Base-by-base conservation (phyloP, 805 yeast genomes). In the Saccharomycopsis fodiens region DNA sequence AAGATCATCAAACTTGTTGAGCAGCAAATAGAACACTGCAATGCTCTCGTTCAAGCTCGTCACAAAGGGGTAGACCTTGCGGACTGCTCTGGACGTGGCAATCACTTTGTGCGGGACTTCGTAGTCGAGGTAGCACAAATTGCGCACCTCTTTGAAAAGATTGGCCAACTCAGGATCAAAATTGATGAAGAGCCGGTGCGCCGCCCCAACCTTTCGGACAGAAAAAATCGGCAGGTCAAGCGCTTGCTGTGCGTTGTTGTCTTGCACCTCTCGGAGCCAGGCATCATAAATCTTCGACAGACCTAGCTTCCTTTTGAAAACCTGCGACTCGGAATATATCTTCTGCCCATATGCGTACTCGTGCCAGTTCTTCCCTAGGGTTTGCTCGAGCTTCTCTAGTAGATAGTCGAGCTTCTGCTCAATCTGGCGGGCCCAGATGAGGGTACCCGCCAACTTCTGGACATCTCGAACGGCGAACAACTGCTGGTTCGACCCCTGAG, bases 341-440 rank as follows among this genome's bases (percentile, higher is more conserved):
- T 72, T 74, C 43, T 70, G 72, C 0, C 96, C 96, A 43, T 80
- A 87, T 2, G 80, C 73, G 47, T 75, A 77, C 7, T 68, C 62
- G 17, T 59, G 63, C 89, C 89, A 82, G 5, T 77, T 76, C 15
- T 66, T 56, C 0, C 88, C 85, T 5, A 82, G 61, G 3, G 81
- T 67, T 10, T 68, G 59, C 37, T 73, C 76, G 5, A 81, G 60
- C 25, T 76, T 66, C 3, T 58, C 53, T 27, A 68, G 55, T n/a
- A 78, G 57, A 20, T 61, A 59, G 3, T 62, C 59, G 2, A 79
- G 55, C 41, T 73, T 73, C 21, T 59, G 52, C 30, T 66, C 69
- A 2, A 78, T 63, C 52, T 78, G 80, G n/a, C 62, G 64, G 10
- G 72, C 72, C 77, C 82, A 74, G 1, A 73, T 56, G 3, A 81